phyloP scores from a whole-genome alignment of 352 stramenopile species.

The Phytophthora hybrid region DNA sequence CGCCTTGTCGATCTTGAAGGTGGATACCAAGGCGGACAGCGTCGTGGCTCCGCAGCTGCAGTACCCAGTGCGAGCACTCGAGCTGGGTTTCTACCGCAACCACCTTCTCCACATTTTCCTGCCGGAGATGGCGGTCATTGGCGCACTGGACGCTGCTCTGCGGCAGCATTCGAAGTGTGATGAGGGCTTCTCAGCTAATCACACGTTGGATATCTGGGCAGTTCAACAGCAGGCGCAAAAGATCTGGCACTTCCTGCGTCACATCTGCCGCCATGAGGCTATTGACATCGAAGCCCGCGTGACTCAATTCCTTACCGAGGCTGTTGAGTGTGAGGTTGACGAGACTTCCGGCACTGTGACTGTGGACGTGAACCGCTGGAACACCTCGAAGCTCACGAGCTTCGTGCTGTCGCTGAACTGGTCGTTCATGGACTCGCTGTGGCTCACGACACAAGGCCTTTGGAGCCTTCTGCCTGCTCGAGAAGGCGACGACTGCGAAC shows the following conservation, averaged over 20 bases:
- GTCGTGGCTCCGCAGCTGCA: slow-evolving; percentile 63
- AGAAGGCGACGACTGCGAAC: slow-evolving; percentile 12
- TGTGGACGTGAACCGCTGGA: slow-evolving; percentile 51
- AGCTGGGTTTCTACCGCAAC: slow-evolving; percentile 89
- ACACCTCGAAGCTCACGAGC: slow-evolving; percentile 47
- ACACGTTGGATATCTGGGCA: slow-evolving; percentile 36
- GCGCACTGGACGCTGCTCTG: slow-evolving; percentile 60
- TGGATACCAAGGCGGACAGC: slow-evolving; percentile 48
- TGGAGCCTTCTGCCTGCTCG: slow-evolving; percentile 43
- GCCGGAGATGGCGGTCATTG: slow-evolving; percentile 74
- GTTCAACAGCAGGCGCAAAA: slow-evolving; percentile 54
- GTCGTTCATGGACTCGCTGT: slow-evolving; percentile 84
- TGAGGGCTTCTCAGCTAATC: background rate
- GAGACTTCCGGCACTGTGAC: slow-evolving; percentile 28
- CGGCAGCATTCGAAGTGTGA: slow-evolving; percentile 25
- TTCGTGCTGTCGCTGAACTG: slow-evolving; percentile 78
- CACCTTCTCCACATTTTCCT: slow-evolving; percentile 86
- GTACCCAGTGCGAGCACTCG: slow-evolving; percentile 71
- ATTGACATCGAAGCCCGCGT: slow-evolving; percentile 56
- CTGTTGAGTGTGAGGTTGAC: slow-evolving; percentile 35
- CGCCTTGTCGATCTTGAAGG: slow-evolving; percentile 68
- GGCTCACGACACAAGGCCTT: slow-evolving; percentile 61
- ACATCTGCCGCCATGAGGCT: slow-evolving; percentile 71
- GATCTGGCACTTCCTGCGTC: slow-evolving; percentile 70
- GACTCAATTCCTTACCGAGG: slow-evolving; percentile 40